Evolutionary conservation across 1,139 yeast species (phyloP).

Genomic region (Candida pseudoviswanathii): DNA sequence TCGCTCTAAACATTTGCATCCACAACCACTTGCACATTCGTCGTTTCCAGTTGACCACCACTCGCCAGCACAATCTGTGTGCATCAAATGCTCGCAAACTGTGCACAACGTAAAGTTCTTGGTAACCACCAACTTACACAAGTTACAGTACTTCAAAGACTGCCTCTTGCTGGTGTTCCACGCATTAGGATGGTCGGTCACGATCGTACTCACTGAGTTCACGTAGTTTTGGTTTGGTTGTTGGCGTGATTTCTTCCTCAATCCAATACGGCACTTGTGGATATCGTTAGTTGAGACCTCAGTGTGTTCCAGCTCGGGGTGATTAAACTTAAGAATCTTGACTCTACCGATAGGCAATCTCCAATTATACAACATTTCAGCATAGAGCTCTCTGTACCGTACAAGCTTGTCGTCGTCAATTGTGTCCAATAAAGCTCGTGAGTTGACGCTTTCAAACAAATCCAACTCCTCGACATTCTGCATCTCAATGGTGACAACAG

Average conservation of each 20-base stretch:
- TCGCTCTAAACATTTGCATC: slow-evolving; percentile 64
- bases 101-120: slow-evolving; percentile 70
- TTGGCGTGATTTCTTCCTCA: slow-evolving; percentile 28
- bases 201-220: slow-evolving; percentile 29
- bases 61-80: slow-evolving; percentile 71
- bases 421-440: slow-evolving; percentile 49
- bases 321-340: slow-evolving; percentile 76
- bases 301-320: slow-evolving; percentile 29
- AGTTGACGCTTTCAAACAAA: slow-evolving; percentile 48
- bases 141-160: slow-evolving; percentile 52
- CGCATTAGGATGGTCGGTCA: slow-evolving; percentile 26
- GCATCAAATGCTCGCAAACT: slow-evolving; percentile 77
- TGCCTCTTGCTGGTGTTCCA: slow-evolving; percentile 36
- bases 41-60: slow-evolving; percentile 68
- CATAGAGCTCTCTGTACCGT: slow-evolving; percentile 69
- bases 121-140: slow-evolving; percentile 62
- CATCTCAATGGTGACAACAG: slow-evolving; percentile 54
- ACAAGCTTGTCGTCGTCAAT: slow-evolving; percentile 48
- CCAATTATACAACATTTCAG: slow-evolving; percentile 82
- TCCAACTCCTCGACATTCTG: slow-evolving; percentile 59
- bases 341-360: slow-evolving; percentile 76
- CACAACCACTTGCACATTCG: slow-evolving; percentile 89
- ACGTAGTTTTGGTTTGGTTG: slow-evolving; percentile 22
- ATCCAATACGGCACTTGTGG: slow-evolving; percentile 49
- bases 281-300: slow-evolving; percentile 26